phyloP scores from a whole-genome alignment of 176 grass and related monocot species.

The Carex cristatella region DNA sequence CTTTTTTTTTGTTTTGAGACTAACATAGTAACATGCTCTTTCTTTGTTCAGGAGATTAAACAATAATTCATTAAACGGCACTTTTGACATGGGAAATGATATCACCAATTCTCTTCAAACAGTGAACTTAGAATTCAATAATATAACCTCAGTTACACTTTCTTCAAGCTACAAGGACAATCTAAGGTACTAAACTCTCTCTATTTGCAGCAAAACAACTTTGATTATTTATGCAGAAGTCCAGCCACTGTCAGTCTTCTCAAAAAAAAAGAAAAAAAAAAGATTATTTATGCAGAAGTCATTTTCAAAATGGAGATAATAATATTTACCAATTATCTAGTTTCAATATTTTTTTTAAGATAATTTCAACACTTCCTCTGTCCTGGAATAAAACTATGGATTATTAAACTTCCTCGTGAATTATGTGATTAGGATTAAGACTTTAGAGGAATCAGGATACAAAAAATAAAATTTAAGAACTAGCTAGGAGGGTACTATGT shows the following conservation, averaged over 20 bases:
- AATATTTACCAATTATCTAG: not conserved
- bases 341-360: not conserved
- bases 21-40: conserved; percentile 15
- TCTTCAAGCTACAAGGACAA: conserved; percentile 15
- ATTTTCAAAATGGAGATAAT: not conserved
- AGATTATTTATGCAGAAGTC: not conserved
- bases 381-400: not conserved
- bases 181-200: conserved; percentile 36
- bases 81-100: conserved; percentile 57
- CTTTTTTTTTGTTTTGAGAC: too few relatives aligned
- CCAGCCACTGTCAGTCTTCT: too few relatives aligned
- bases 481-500: not conserved
- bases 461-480: not conserved
- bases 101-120: conserved; percentile 11
- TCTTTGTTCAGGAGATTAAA: conserved; percentile 45
- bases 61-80: conserved; percentile 59
- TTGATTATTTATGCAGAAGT: not conserved
- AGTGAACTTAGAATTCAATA: conserved; percentile 53
- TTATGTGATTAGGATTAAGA: not conserved
- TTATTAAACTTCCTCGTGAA: not conserved
- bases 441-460: not conserved
- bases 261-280: too few relatives aligned
- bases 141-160: conserved; percentile 31
- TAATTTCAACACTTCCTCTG: not conserved
- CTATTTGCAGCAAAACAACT: not conserved